Conservation (phyloP, 192 early-diverging fungal species). For the Neocallimastix lanati region DNA sequence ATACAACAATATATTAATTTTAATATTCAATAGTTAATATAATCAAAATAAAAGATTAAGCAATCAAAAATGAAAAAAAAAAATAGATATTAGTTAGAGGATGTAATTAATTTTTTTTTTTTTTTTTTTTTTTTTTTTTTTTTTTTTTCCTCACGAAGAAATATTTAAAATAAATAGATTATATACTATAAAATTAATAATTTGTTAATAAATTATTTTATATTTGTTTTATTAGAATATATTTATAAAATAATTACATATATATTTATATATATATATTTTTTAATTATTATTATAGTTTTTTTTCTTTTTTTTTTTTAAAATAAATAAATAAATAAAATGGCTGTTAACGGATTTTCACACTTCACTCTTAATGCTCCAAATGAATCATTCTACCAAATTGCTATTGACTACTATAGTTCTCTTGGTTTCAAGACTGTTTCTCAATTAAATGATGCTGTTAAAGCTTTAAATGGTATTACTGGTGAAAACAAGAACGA, state of each 20-base stretch:
- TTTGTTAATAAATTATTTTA: not conserved
- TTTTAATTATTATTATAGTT: not conserved
- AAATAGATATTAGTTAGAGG: too few relatives aligned
- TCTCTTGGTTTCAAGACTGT: constrained; percentile 34
- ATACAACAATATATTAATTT: too few relatives aligned
- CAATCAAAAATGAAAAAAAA: too few relatives aligned
- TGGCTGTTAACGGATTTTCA: constrained; percentile 11
- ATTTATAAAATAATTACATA: not conserved
- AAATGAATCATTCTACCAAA: constrained; percentile 1
- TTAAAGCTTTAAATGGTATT: not conserved
- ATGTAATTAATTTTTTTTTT: not conserved
- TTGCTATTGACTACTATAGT: constrained; percentile 29
- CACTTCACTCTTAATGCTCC: constrained; percentile 14
- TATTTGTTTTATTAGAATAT: not conserved
- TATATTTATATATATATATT: too few relatives aligned
- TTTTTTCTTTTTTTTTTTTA: too few relatives aligned
- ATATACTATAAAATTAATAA: not conserved
- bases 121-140: not conserved
- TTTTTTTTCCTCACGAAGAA: not conserved
- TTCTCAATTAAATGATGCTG: constrained; percentile 8
- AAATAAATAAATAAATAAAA: not conserved
- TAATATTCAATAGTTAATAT: too few relatives aligned
- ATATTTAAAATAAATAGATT: not conserved
- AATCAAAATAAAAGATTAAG: too few relatives aligned
- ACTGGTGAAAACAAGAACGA: constrained; percentile 10